These are phyloP conservation scores for Termitomyces sp. DNA, from an alignment of 768 basidiomycete genomes.

Conservation along the genomic window DNA sequence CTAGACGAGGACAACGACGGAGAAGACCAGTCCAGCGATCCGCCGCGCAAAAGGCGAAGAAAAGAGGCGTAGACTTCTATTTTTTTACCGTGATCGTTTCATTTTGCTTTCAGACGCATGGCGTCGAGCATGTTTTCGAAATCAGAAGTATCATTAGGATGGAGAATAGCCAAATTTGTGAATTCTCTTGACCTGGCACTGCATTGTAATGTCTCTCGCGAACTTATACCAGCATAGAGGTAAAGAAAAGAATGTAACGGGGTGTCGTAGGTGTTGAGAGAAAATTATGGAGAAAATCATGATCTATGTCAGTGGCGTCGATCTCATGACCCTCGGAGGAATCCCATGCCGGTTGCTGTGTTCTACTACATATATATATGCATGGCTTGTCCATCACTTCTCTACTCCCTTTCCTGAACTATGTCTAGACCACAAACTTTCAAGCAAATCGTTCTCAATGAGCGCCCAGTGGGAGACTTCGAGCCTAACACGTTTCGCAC, in stretches of 20 bases:
- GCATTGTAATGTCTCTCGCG: not conserved
- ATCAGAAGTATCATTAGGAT: not conserved
- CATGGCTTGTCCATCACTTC: not conserved
- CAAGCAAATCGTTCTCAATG: slow-evolving; percentile 69
- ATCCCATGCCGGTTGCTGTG: not conserved
- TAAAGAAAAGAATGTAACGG: not conserved
- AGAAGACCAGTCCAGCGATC: slow-evolving; percentile 16
- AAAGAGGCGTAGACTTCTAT: slow-evolving; percentile 3
- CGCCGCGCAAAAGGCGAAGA: slow-evolving; percentile 16
- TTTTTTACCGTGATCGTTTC: not conserved
- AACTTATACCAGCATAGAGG: not conserved
- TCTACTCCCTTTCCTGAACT: not conserved
- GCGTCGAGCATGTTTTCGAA: not conserved
- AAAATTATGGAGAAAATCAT: no score
- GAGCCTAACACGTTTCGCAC: slow-evolving; percentile 68
- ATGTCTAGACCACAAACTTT: slow-evolving; percentile 26
- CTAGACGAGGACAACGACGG: slow-evolving; percentile 16
- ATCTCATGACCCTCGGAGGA: not conserved
- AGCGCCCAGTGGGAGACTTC: slow-evolving; percentile 66
- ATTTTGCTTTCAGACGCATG: not conserved
- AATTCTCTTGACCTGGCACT: not conserved
- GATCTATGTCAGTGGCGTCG: no score
- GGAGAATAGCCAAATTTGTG: not conserved
- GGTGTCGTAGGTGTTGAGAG: no score
- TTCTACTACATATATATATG: not conserved